Conservation (phyloP, 345 rosid genomes). For the Psidium guajava region DNA sequence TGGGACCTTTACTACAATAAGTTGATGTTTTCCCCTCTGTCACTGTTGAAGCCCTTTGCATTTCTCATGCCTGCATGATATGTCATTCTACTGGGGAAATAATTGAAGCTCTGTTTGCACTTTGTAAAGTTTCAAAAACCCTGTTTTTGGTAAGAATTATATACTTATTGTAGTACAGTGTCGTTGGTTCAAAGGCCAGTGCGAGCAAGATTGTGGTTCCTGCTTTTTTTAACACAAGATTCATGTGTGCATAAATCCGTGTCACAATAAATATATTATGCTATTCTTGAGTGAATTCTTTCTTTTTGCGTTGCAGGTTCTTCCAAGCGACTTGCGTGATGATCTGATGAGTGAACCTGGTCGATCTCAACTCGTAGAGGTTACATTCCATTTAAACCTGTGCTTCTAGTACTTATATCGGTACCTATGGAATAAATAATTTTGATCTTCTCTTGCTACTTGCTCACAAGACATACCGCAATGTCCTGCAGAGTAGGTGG, state of each 20-base stretch:
- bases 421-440: not conserved
- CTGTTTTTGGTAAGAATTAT: not conserved
- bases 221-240: not conserved
- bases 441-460: not conserved
- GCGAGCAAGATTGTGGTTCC: not conserved
- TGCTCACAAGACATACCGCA: not conserved
- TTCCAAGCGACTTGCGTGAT: conserved; percentile 40
- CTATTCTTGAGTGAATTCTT: not conserved
- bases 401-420: not conserved
- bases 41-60: not conserved
- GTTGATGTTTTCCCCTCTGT: not conserved
- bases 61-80: not conserved
- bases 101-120: not conserved
- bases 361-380: conserved; percentile 46
- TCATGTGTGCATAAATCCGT: not conserved
- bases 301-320: conserved; percentile 21
- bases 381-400: not conserved
- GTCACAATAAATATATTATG: not conserved
- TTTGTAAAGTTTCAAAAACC: not conserved
- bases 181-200: not conserved
- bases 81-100: not conserved
- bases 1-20: not conserved
- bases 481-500: not conserved
- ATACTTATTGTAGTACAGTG: not conserved
- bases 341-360: conserved; percentile 36